Percentiles rank a stretch among this genome's conserved stretches.
Evolutionary conservation across 768 basidiomycete species (phyloP).

Genomic region (Boletellus emodensis): DNA sequence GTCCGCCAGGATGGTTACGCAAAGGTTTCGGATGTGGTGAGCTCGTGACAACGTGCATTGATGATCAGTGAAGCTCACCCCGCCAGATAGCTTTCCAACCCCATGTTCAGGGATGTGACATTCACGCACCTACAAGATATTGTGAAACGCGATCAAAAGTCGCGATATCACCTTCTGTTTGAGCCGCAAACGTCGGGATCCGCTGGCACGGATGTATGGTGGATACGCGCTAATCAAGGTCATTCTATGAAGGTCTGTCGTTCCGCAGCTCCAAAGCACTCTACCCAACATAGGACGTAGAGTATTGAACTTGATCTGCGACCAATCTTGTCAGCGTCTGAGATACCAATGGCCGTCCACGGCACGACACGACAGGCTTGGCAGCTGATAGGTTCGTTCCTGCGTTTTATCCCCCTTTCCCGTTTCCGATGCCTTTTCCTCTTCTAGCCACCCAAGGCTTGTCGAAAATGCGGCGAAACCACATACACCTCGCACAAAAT

Average conservation of each 20-base stretch:
- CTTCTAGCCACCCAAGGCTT: conserved; percentile 61
- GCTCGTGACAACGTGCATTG: conserved; percentile 26
- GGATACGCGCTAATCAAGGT: conserved; percentile 89
- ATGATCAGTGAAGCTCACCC: conserved; percentile 3
- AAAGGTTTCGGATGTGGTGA: conserved; percentile 75
- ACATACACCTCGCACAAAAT: conserved; percentile 89
- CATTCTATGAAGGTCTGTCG: conserved; percentile 71
- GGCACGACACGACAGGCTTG: conserved; percentile 72
- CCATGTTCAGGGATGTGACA: conserved; percentile 61
- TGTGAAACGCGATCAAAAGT: conserved; percentile 64
- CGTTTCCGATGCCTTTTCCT: not conserved
- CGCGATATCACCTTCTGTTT: conserved; percentile 54
- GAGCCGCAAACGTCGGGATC: conserved; percentile 42
- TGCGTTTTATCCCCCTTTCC: not conserved
- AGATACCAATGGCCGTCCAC: conserved; percentile 81
- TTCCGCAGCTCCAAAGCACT: not conserved
- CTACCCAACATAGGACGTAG: conserved; percentile 33
- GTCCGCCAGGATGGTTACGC: conserved; percentile 88
- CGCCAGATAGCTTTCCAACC: conserved; percentile 55
- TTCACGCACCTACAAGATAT: conserved; percentile 54
- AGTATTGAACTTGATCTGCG: conserved; percentile 63
- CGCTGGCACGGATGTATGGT: conserved; percentile 50
- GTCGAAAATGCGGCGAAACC: conserved; percentile 83
- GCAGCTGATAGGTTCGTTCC: conserved; percentile 57
- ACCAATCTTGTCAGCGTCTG: conserved; percentile 50